Evolutionary conservation across 208 protist genomes (phyloP).

Genomic region (Entamoeba histolytica): DNA sequence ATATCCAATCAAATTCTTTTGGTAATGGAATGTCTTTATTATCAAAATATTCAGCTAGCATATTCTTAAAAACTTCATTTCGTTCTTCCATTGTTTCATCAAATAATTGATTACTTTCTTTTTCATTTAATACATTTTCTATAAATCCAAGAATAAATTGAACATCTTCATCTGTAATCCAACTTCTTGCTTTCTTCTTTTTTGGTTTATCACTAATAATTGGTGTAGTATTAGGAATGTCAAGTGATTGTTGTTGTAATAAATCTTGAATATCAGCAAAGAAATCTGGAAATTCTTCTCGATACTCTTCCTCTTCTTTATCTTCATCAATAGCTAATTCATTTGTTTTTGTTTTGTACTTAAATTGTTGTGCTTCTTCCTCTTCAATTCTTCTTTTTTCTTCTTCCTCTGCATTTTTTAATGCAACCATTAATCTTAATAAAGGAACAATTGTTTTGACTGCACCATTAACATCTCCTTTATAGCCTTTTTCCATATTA

Average conservation of each 20-base stretch:
- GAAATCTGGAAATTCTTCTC: background rate
- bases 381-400: background rate
- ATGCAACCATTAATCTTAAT: background rate
- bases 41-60: background rate
- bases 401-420: background rate
- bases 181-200: background rate
- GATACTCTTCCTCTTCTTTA: background rate
- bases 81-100: background rate
- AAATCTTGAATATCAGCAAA: background rate
- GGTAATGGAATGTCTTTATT: background rate
- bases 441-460: background rate
- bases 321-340: background rate
- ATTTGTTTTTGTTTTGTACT: background rate
- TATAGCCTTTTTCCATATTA: background rate
- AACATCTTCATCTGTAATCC: background rate
- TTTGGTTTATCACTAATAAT: background rate
- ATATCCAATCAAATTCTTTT: background rate
- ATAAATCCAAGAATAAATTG: background rate
- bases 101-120: background rate
- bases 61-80: background rate
- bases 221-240: background rate
- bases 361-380: background rate
- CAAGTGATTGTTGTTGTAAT: background rate
- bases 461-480: background rate
- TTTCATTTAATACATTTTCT: background rate